A percentile compares a stretch with the other conserved stretches of the same genome.
Evolutionary conservation across 2,329 filamentous ascomycete species (phyloP).

Genomic region (Fusarium scirpi): DNA sequence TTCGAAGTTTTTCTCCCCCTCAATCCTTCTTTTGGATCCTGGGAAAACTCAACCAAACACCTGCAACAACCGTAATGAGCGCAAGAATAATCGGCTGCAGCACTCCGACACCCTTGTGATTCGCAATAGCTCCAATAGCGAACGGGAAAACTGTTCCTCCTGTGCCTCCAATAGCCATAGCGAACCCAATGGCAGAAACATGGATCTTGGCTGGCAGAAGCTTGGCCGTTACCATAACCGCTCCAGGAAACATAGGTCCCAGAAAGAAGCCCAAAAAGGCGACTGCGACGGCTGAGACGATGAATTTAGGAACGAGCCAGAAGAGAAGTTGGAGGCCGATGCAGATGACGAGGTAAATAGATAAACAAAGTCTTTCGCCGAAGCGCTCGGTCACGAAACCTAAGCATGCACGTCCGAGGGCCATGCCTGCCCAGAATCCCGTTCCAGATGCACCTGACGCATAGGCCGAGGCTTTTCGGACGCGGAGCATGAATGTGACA

Average conservation of each 20-base stretch:
- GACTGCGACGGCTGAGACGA: constrained; percentile 69
- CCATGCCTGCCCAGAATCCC: constrained; percentile 85
- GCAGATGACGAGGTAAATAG: constrained; percentile 70
- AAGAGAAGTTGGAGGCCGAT: constrained; percentile 72
- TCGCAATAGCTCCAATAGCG: constrained; percentile 72
- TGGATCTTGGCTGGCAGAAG: constrained; percentile 77
- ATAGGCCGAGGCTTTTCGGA: constrained; percentile 73
- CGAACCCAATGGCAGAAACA: constrained; percentile 79
- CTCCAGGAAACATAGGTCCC: constrained; percentile 79
- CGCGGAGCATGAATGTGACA: constrained; percentile 81
- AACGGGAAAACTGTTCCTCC: constrained; percentile 74
- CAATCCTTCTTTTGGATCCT: constrained; percentile 51
- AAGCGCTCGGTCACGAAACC: constrained; percentile 77
- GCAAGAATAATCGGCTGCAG: constrained; percentile 64
- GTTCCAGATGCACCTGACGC: constrained; percentile 78
- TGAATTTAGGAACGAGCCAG: constrained; percentile 70
- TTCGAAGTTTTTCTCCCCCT: not conserved
- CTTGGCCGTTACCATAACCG: constrained; percentile 77
- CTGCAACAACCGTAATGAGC: constrained; percentile 53
- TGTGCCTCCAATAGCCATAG: constrained; percentile 76
- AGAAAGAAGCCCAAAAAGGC: constrained; percentile 79
- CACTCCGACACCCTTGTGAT: constrained; percentile 60
- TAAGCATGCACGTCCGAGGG: constrained; percentile 72
- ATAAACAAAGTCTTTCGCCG: constrained; percentile 72
- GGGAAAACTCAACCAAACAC: constrained; percentile 54